A percentile compares a stretch with the other conserved stretches of the same genome.
These are phyloP conservation scores for Lecanoromycetidae sp. DNA, from an alignment of 2,329 filamentous ascomycete species.

Conservation along the genomic window DNA sequence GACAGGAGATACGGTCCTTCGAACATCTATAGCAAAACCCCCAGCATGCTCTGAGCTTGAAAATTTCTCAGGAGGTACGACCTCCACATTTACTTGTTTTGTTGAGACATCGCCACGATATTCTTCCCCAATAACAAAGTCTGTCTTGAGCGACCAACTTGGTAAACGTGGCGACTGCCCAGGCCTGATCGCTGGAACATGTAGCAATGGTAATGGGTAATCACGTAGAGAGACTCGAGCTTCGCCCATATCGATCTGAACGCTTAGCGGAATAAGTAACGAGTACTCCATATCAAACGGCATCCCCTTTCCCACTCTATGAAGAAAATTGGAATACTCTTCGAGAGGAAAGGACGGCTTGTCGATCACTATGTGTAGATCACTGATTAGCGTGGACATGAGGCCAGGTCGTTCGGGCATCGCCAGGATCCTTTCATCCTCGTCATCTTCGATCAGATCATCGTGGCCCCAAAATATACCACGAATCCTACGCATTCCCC, in stretches of 20 bases:
- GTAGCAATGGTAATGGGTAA: slow-evolving; percentile 82
- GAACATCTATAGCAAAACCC: slow-evolving; percentile 72
- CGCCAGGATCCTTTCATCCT: slow-evolving; percentile 71
- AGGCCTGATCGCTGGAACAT: slow-evolving; percentile 71
- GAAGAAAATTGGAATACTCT: slow-evolving; percentile 71
- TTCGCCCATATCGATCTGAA: slow-evolving; percentile 83
- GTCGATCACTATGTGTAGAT: slow-evolving; percentile 74
- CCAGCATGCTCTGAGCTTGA: slow-evolving; percentile 45
- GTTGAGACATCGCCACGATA: slow-evolving; percentile 70
- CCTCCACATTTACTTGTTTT: slow-evolving; percentile 66
- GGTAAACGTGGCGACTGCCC: slow-evolving; percentile 68
- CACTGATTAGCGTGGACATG: slow-evolving; percentile 67
- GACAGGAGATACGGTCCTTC: slow-evolving; percentile 82
- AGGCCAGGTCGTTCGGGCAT: slow-evolving; percentile 76
- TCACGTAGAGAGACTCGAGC: slow-evolving; percentile 76
- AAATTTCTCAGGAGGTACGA: slow-evolving; percentile 58
- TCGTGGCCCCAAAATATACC: slow-evolving; percentile 72
- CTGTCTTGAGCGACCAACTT: slow-evolving; percentile 71
- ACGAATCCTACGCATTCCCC: slow-evolving; percentile 66
- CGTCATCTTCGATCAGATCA: slow-evolving; percentile 65
- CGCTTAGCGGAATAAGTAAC: slow-evolving; percentile 76
- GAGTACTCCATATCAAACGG: slow-evolving; percentile 83
- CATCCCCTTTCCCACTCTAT: slow-evolving; percentile 93
- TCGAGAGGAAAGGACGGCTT: slow-evolving; percentile 82
- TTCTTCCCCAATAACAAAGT: slow-evolving; percentile 95